phyloP scores from a whole-genome alignment of 768 basidiomycete species.

The Tricholoma sp. region DNA sequence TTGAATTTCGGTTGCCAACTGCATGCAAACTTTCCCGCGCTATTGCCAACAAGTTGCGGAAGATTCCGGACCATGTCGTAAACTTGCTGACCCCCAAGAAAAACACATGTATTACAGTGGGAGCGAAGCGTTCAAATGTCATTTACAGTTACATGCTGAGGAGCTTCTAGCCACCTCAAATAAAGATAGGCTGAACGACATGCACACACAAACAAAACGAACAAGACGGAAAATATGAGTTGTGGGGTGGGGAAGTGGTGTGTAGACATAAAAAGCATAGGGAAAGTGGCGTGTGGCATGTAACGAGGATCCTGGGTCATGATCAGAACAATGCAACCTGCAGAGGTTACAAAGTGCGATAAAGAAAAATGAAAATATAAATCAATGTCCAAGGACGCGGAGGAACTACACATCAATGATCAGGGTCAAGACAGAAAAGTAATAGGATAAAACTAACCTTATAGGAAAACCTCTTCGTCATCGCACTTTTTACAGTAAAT shows the following conservation, averaged over 20 bases:
- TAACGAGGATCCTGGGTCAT: slow-evolving; percentile 11
- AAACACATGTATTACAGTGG: background rate
- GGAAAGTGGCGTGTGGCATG: slow-evolving; percentile 16
- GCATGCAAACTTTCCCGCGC: slow-evolving; percentile 24
- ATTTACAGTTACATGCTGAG: slow-evolving; percentile 27
- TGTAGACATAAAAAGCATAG: slow-evolving; percentile 20
- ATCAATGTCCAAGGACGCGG: slow-evolving; percentile 16
- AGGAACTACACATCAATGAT: background rate
- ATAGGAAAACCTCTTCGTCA: slow-evolving; percentile 35
- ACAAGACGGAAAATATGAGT: background rate
- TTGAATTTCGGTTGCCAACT: slow-evolving; percentile 5
- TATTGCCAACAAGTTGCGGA: slow-evolving; percentile 17
- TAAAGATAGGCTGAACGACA: slow-evolving; percentile 16
- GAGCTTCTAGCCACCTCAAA: slow-evolving; percentile 27
- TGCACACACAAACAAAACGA: slow-evolving; percentile 11
- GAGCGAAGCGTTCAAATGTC: slow-evolving; percentile 8
- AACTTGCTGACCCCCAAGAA: no score
- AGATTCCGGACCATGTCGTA: slow-evolving; percentile 24
- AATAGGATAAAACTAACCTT: slow-evolving; percentile 24
- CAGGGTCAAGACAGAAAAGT: background rate
- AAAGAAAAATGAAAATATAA: slow-evolving; percentile 19
- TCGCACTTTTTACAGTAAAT: slow-evolving; percentile 36
- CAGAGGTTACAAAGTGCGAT: slow-evolving; percentile 4
- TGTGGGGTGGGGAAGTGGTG: slow-evolving; percentile 1
- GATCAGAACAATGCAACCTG: slow-evolving; percentile 7